Evolutionary conservation across 2,329 filamentous ascomycete species (phyloP), one percentile per base, ranked within the genome.

Genomic region (Ustilaginoidea virens): DNA sequence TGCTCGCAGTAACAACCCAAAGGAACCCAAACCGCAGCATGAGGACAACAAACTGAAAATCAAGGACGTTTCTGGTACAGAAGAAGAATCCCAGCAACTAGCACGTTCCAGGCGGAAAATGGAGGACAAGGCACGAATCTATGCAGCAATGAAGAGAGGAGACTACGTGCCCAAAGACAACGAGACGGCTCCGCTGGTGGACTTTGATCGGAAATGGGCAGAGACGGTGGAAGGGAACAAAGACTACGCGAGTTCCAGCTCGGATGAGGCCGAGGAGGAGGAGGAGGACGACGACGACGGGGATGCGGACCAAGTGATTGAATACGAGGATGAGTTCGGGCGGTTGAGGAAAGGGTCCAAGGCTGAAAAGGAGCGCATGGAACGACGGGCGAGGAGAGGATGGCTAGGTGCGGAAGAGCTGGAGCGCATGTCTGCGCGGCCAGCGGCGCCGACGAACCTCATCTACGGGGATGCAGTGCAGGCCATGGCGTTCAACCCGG

Each of bases 141-240:
- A 98, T 53, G 75, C 80, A 5, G 80, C 81, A 21, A 77, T 98
- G 72, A 92, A 92, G 53, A 69, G 80, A 19, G 86, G 87, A n/a
- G 77, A 92, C 46, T 75, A 81, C 51, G 60, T 81, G n/a, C 61
- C 68, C 11, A 66, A 66, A 31, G 69, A 80, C 39, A 69, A 76
- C 46, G 60, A 70, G 41, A 59, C 69, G 23, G 70, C 74, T 40
- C 66, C 69, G 15, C 67, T 92, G 16, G 78, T 98, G 3, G 87
- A 98, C 56, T 98, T 98, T 52, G 90, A 96, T 53, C 67, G 78
- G 35, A 98, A 96, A 57, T 96, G 90, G 86, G 83, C 79, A 0
- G 81, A 92, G 46, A 58, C 60, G 15, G 60, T 74, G 31, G 77
- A 48, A 36, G 43, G 50, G 15, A 47, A 49, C n/a, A 61, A 71